phyloP scores from a whole-genome alignment of 2,329 filamentous ascomycete species.

The Zasmidium angulare region DNA sequence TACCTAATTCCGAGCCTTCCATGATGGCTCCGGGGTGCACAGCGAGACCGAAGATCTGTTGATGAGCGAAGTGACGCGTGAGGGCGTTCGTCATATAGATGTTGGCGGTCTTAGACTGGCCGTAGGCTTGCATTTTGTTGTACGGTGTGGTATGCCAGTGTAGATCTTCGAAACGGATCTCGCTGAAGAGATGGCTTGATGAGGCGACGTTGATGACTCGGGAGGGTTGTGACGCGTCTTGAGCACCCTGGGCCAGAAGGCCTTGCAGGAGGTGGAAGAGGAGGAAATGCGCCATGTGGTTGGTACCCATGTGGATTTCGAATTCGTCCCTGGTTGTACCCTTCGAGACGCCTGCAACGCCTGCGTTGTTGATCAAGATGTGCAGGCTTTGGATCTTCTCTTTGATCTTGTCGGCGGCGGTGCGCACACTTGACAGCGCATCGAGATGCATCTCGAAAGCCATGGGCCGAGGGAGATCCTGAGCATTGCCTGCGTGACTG shows the following conservation, averaged over 20 bases:
- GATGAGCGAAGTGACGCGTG: constrained; percentile 54
- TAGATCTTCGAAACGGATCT: constrained; percentile 33
- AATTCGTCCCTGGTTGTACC: constrained; percentile 38
- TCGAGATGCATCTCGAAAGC: no score
- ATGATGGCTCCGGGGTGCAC: constrained; percentile 50
- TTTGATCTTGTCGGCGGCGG: no score
- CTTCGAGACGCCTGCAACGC: constrained; percentile 45
- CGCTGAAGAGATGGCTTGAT: constrained; percentile 40
- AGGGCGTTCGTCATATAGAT: constrained; percentile 54
- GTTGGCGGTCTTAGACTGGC: constrained; percentile 32
- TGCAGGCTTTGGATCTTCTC: constrained; percentile 37
- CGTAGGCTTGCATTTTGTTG: constrained; percentile 22
- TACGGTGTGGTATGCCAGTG: constrained; percentile 36
- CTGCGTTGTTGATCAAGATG: constrained; percentile 35
- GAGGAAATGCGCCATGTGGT: constrained; percentile 54
- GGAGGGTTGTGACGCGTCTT: no score
- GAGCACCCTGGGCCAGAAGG: no score
- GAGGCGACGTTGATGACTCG: constrained; percentile 51
- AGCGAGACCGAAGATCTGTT: no score
- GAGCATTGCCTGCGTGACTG: no score
- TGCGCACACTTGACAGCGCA: no score
- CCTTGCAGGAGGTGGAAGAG: constrained; percentile 53
- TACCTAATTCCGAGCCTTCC: constrained; percentile 21
- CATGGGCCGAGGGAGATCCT: no score
- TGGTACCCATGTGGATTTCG: constrained; percentile 53